phyloP scores from a whole-genome alignment of 1,139 yeast species.

The Spathaspora sp. region DNA sequence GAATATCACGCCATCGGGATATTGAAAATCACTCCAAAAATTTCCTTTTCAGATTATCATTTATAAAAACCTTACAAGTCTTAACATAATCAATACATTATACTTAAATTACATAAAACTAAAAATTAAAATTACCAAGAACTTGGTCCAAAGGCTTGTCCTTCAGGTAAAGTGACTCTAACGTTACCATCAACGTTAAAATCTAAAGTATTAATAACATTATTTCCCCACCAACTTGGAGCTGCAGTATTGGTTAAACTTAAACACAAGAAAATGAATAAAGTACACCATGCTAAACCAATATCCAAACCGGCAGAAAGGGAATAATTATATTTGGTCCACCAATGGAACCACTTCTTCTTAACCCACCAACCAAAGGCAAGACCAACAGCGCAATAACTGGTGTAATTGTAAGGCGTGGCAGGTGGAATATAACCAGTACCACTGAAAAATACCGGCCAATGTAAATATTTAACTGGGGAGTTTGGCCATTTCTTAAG shows the following conservation, averaged over 20 bases:
- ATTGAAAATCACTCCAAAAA: too few relatives aligned
- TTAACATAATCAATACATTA: conserved; percentile 1
- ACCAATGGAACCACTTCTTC: conserved; percentile 44
- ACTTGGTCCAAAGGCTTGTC: conserved; percentile 22
- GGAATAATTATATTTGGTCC: conserved; percentile 43
- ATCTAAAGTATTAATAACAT: conserved; percentile 13
- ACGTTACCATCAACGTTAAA: conserved; percentile 15
- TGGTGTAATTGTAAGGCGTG: conserved; percentile 42
- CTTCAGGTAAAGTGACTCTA: conserved; percentile 14
- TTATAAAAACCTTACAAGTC: neutral
- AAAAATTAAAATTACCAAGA: conserved; percentile 15
- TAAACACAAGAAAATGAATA: conserved; percentile 40
- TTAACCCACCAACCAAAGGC: conserved; percentile 32
- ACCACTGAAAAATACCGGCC: conserved; percentile 51
- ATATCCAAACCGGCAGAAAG: conserved; percentile 46
- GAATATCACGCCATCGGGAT: too few relatives aligned
- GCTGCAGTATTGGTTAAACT: conserved; percentile 25
- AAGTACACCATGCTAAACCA: conserved; percentile 43
- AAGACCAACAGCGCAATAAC: conserved; percentile 37
- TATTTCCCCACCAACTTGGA: conserved; percentile 42
- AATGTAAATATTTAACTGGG: conserved; percentile 43
- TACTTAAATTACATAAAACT: neutral
- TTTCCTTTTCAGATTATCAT: too few relatives aligned
- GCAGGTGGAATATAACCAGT: conserved; percentile 51
- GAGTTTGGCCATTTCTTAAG: conserved; percentile 44